Base-by-base conservation (phyloP, 2,329 filamentous ascomycete species). In the Ilyonectria destructans region DNA sequence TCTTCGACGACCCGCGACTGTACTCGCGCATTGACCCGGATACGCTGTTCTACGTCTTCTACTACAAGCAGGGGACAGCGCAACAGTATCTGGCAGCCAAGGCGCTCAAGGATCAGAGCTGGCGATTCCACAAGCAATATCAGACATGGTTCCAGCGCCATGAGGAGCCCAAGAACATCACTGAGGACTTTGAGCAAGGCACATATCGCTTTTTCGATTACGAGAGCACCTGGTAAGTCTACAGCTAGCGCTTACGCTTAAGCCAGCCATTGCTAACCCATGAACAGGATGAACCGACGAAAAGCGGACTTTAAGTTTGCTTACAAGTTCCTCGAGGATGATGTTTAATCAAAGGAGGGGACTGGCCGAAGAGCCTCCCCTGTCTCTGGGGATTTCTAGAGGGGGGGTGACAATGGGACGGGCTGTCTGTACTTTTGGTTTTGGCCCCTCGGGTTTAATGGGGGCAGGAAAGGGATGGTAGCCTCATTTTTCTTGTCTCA, bases 181-280 rank as follows among this genome's bases (percentile, higher is more conserved):
- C 96, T 0, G 96, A 99, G 82, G 96, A 99, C 83, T 98, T 94
- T 79, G 96, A 99, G 84, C 96, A 99, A 83, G 96, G 96, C 70
- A 99, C 96, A 26, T 99, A 99, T 85, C 92, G 96, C 58, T 99
- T 99, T 86, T 99, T 99, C 82, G 96, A 99, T 83, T 99, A 99
- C 80, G 96, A 99, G 84, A 97, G 94, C 82, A 99, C 96, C 78
- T 99, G 96, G 96, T 98, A 84, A 83, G 93, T 13, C n/a, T 40
- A 4, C 13, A 5, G 4, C 7, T 21, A 6, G 17, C 10, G 19
- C 31, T 6, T 29, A 29, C 9, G 31, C n/a, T 15, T 15, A 29
- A 58, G 37, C 19, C 43, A 19, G 61, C 43, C 43, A 35, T 21
- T 29, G 59, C 72, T 75, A 60, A 79, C 71, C 37, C 17, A n/a